phyloP scores from a whole-genome alignment of 306 rosid species.

The Dryas octopetala region DNA sequence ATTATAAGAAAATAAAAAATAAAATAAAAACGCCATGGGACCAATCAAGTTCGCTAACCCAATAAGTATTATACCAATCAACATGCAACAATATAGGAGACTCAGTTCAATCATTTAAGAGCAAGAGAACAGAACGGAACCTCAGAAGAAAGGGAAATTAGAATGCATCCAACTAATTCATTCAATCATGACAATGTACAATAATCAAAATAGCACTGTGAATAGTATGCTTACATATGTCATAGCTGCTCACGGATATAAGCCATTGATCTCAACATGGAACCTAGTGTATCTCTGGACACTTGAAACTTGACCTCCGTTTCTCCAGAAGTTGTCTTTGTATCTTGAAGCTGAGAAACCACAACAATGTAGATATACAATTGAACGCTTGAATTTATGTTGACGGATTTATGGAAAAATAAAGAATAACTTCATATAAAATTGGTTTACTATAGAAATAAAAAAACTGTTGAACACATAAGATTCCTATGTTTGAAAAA shows the following conservation, averaged over 20 bases:
- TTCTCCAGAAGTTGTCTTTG: conserved; percentile 68
- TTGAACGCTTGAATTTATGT: background rate
- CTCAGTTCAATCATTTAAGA: background rate
- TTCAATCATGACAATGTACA: conserved; percentile 14
- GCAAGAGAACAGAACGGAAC: background rate
- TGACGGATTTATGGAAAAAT: background rate
- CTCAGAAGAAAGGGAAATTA: conserved; percentile 11
- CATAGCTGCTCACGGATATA: conserved; percentile 70
- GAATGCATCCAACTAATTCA: conserved; percentile 1
- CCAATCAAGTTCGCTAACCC: background rate
- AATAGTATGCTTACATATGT: conserved; percentile 51
- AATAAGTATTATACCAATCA: background rate
- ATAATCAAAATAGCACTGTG: conserved; percentile 11
- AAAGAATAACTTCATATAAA: background rate
- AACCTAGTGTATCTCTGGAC: conserved; percentile 61
- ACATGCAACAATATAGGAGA: background rate
- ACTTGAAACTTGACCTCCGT: conserved; percentile 81
- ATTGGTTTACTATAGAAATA: background rate
- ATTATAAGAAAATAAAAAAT: too few relatives aligned
- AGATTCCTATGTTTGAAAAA: background rate
- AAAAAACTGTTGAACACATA: background rate
- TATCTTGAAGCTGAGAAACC: conserved; percentile 65
- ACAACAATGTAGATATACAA: conserved; percentile 21
- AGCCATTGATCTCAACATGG: conserved; percentile 76
- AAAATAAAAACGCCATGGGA: background rate